A percentile compares a stretch with the other conserved stretches of the same genome.
Evolutionary conservation across 352 stramenopile genomes (phyloP).

Genomic region (Pythium myriotylum): DNA sequence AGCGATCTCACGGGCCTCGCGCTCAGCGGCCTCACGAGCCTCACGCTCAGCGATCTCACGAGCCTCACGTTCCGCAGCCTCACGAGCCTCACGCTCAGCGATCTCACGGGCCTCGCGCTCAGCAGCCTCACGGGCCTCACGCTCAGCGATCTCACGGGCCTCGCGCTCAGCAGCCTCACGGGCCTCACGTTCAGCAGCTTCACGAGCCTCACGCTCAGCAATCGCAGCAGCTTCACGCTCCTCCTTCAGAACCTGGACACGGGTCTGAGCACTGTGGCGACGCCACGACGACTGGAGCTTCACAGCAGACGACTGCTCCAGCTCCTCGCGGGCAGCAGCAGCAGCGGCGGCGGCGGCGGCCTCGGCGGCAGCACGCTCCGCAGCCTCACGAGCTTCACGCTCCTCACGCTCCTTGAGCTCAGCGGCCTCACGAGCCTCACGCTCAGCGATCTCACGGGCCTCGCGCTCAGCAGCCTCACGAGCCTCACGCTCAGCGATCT

Average conservation of each 20-base stretch:
- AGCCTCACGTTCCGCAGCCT: neutral
- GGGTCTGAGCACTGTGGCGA: conserved; percentile 7
- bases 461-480: too few species aligned
- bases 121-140: neutral
- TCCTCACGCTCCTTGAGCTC: too few species aligned
- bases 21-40: neutral
- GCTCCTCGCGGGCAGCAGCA: conserved; percentile 2
- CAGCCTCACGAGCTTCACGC: too few species aligned
- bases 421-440: conserved; percentile 3
- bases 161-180: conserved; percentile 6
- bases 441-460: too few species aligned
- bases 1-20: conserved; percentile 3
- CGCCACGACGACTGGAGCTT: conserved; percentile 21
- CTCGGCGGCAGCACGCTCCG: too few species aligned
- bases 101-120: neutral
- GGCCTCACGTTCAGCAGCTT: conserved; percentile 1
- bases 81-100: neutral
- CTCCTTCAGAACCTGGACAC: conserved; percentile 1
- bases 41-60: conserved; percentile 4
- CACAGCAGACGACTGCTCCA: conserved; percentile 7
- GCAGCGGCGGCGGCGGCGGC: conserved; percentile 1
- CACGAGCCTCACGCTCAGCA: too few species aligned
- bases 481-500: too few species aligned
- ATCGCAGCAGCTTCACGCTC: neutral
- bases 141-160: too few species aligned